Base-by-base conservation (phyloP, 2,329 filamentous ascomycete genomes). In the Cercospora canescens region DNA sequence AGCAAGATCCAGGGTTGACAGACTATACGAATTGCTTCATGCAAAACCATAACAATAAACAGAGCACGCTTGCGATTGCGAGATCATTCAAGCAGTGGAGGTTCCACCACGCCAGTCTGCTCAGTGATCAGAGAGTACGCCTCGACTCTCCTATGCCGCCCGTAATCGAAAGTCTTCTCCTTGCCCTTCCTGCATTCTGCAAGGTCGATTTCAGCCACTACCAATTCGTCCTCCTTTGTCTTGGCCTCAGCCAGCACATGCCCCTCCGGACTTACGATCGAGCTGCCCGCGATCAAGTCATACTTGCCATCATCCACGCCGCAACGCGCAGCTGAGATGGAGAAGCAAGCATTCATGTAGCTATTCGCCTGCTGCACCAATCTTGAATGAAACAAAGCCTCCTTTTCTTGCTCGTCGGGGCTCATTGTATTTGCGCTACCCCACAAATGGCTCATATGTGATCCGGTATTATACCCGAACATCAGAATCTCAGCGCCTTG, bases 261-360 rank as follows among this genome's bases (percentile, higher is more conserved):
- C 6, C 84, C 84, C 62, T 84, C 79, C 0, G 83, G 83, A 63
- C 79, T 79, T 16, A 82, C 78, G 64, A 85, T 84, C 65, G 79
- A 78, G 62, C 80, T 83, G 5, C 82, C 83, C 6, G 76, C 83
- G 57, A 86, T 84, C 62, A 86, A 75, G 60, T 81, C 78, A 67
- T 79, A 82, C 66, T 81, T 79, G n/a, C 82, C 82, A 71, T 86
- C 83, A 69, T 86, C 84, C 6, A 81, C 67, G 4, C 84, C 84
- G 37, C 81, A 83, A 62, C 84, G 81, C 12, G 81, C 84, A 2
- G 81, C 79, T 45, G 79, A 80, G 63, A 86, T 80, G 18, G 80
- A 82, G 70, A 83, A 86, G 63, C 81, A 83, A 7, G 81, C 80
- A 69, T 86, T 85, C 72, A 83, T 83, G 70, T 86, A 86, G 66